These are phyloP conservation scores for Oxytropis ochrocephala DNA, from an alignment of 306 rosid species.

Conservation along the genomic window DNA sequence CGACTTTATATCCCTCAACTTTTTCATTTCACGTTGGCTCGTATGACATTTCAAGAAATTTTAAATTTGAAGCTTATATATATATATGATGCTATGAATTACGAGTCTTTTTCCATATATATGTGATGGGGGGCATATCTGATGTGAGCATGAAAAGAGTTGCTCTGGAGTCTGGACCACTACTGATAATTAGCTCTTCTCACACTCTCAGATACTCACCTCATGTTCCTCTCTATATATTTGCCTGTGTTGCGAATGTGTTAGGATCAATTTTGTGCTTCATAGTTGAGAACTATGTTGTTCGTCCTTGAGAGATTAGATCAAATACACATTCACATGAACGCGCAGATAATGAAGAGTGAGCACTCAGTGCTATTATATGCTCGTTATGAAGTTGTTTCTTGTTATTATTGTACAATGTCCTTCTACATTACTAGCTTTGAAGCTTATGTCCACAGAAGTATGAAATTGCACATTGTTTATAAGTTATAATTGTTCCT, in stretches of 20 bases:
- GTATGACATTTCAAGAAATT: background rate
- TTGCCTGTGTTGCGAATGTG: background rate
- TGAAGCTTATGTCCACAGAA: background rate
- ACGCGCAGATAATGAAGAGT: background rate
- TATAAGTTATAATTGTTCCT: background rate
- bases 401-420: background rate
- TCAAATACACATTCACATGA: conserved; percentile 1
- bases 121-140: background rate
- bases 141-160: background rate
- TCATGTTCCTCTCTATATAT: background rate
- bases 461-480: conserved; percentile 17
- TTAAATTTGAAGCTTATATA: background rate
- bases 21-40: background rate
- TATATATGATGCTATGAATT: background rate
- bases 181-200: background rate
- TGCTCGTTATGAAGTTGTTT: conserved; percentile 10
- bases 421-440: conserved; percentile 9
- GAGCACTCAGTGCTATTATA: background rate
- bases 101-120: background rate
- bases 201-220: background rate
- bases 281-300: background rate
- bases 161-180: background rate
- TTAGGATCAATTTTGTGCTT: background rate
- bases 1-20: background rate
- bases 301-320: background rate